Evolutionary conservation across 306 rosid species (phyloP), one percentile per base, ranked within the genome.

Genomic region (Carpinus fangiana): DNA sequence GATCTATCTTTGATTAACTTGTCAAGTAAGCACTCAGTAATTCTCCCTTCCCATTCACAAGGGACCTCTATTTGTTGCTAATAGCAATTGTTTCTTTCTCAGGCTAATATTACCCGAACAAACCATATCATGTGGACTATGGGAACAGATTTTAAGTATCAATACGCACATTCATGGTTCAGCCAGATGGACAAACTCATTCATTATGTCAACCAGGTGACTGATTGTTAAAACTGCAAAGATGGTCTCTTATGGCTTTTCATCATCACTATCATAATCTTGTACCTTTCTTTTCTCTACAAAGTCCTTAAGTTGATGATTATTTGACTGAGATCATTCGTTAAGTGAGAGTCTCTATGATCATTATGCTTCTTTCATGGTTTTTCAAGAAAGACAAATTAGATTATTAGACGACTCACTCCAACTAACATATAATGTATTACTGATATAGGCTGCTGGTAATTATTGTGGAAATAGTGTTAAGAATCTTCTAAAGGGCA

Each of bases 131-230:
- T 95, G 99, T 95, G 96, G 96, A 95, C 99, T 21, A 95, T 95
- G 99, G 99, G 99, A 83, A 95, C 99, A 20, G 99, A 95, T 91
- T 95, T 95, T 83, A 91, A 86, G 89, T 95, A 95, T 85, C 99
- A 95, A 82, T 93, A 91, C 72, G 96, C 99, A 8, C 82, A 84
- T 41, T 85, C 92, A 81, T 95, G 99, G 99, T 95, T 91, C 74
- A 82, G 84, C 75, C 97, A 95, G 81, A 59, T 95, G 93, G 99
- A 95, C 87, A 95, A 93, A 84, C 86, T 95, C 81, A 93, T 95
- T 82, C 97, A 95, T 82, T 95, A 95, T 57, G 98, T 95, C 75
- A 95, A 95, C 82, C 77, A 90, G 86, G 98, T 93, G 78, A 67
- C 50, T 76, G 7, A 45, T 18, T 10, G 53, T 84, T 73, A 21